These are phyloP conservation scores for Podila verticillata DNA, from an alignment of 192 early-diverging fungal genomes.

Conservation along the genomic window DNA sequence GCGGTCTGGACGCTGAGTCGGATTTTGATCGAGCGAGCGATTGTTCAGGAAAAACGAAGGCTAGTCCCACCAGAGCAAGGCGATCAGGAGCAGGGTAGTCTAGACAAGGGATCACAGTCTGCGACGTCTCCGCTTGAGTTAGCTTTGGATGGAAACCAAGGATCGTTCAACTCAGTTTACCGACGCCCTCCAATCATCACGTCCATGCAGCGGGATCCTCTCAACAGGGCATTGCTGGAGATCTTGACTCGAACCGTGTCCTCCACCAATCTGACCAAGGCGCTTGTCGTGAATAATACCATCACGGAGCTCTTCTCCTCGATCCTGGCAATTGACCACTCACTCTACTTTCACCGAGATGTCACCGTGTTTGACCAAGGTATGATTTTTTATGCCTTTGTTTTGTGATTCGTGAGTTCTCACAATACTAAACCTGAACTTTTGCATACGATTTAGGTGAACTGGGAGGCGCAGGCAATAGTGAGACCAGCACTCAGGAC, in stretches of 20 bases:
- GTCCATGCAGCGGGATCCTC: background rate
- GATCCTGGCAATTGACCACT: conserved; percentile 26
- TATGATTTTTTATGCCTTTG: background rate
- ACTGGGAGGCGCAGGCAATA: too few relatives aligned
- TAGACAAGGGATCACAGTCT: too few relatives aligned
- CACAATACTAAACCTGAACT: background rate
- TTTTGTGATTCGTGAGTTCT: background rate
- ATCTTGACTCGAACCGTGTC: conserved; percentile 14
- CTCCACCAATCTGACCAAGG: conserved; percentile 10
- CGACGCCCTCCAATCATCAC: background rate
- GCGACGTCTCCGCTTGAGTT: background rate
- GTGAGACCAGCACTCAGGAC: too few relatives aligned
- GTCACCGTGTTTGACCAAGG: background rate
- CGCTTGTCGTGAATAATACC: conserved; percentile 35
- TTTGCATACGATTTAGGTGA: background rate
- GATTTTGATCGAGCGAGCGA: conserved; percentile 40
- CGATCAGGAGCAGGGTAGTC: background rate
- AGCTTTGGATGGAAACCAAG: background rate
- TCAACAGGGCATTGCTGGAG: conserved; percentile 23
- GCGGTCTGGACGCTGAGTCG: conserved; percentile 37
- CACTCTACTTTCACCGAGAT: conserved; percentile 20
- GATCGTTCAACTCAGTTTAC: too few relatives aligned
- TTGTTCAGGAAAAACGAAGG: conserved; percentile 4
- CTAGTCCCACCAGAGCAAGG: background rate
- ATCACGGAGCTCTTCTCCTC: conserved; percentile 40